phyloP scores from a whole-genome alignment of 495 filamentous ascomycete genomes.

The Penicillium desertorum region DNA sequence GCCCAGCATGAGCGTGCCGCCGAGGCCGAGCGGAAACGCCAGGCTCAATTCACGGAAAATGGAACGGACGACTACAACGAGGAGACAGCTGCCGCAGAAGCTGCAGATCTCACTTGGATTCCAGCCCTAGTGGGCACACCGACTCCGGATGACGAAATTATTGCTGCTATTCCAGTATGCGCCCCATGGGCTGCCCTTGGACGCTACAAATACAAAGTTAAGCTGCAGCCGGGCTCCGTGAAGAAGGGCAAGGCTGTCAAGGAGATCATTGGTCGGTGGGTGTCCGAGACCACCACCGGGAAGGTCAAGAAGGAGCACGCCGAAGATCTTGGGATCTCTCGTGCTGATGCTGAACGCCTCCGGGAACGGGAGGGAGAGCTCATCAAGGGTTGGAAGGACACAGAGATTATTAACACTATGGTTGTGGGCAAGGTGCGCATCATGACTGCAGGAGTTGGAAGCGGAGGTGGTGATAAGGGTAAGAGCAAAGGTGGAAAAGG shows the following conservation, averaged over 20 bases:
- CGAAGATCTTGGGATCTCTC: constrained; percentile 53
- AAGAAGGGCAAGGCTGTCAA: constrained; percentile 96
- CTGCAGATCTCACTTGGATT: constrained; percentile 56
- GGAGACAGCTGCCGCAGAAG: constrained; percentile 47
- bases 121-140: constrained; percentile 77
- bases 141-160: constrained; percentile 78
- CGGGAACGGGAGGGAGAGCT: constrained; percentile 81
- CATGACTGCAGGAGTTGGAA: constrained; percentile 55
- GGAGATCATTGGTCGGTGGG: constrained; percentile 79
- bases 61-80: constrained; percentile 59
- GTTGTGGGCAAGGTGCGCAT: constrained; percentile 86
- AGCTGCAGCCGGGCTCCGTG: constrained; percentile 82
- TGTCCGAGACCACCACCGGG: constrained; percentile 48
- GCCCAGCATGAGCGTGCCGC: constrained; percentile 75
- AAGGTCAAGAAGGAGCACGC: constrained; percentile 51
- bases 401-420: constrained; percentile 76
- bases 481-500: constrained; percentile 46
- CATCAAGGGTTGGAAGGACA: constrained; percentile 74
- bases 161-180: constrained; percentile 85
- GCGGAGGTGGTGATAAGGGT: constrained; percentile 45
- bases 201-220: constrained; percentile 83
- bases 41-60: constrained; percentile 55
- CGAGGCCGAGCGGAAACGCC: constrained; percentile 57
- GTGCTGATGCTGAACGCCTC: constrained; percentile 69
- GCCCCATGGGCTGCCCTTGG: constrained; percentile 82